Evolutionary conservation across 2,329 filamentous ascomycete genomes (phyloP).

Genomic region (Colletotrichum paranaense): DNA sequence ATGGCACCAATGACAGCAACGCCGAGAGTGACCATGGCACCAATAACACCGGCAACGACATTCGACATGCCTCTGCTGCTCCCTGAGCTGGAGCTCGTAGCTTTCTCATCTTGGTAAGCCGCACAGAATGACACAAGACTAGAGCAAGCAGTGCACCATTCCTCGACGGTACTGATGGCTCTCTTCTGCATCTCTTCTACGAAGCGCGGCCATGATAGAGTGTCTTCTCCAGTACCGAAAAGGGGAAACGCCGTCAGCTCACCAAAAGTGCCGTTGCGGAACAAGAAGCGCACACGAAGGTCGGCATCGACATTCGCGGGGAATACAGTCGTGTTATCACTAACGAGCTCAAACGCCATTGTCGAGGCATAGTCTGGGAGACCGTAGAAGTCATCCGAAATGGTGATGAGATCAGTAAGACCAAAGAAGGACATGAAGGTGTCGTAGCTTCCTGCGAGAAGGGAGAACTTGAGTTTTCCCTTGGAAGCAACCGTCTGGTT

Average conservation of each 20-base stretch:
- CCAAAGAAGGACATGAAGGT: constrained; percentile 51
- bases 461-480: constrained; percentile 47
- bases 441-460: constrained; percentile 48
- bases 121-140: constrained; percentile 45
- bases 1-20: constrained; percentile 35
- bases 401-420: constrained; percentile 40
- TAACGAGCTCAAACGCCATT: constrained; percentile 49
- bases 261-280: constrained; percentile 47
- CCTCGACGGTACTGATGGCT: constrained; percentile 43
- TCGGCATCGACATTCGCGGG: constrained; percentile 40
- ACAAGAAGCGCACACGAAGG: constrained; percentile 47
- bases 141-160: constrained; percentile 45
- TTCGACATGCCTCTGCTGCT: constrained; percentile 44
- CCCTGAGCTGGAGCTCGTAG: constrained; percentile 6
- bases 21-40: constrained; percentile 46
- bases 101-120: constrained; percentile 40
- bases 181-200: constrained; percentile 42
- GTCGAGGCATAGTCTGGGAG: constrained; percentile 50
- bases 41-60: constrained; percentile 47
- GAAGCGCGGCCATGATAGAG: constrained; percentile 44
- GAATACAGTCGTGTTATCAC: constrained; percentile 40
- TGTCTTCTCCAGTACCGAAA: constrained; percentile 43
- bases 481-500: constrained; percentile 44
- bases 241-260: constrained; percentile 44
- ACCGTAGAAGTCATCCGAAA: constrained; percentile 45